Conservation (phyloP, 2,329 filamentous ascomycete genomes). For the Beauveria rudraprayagi region DNA sequence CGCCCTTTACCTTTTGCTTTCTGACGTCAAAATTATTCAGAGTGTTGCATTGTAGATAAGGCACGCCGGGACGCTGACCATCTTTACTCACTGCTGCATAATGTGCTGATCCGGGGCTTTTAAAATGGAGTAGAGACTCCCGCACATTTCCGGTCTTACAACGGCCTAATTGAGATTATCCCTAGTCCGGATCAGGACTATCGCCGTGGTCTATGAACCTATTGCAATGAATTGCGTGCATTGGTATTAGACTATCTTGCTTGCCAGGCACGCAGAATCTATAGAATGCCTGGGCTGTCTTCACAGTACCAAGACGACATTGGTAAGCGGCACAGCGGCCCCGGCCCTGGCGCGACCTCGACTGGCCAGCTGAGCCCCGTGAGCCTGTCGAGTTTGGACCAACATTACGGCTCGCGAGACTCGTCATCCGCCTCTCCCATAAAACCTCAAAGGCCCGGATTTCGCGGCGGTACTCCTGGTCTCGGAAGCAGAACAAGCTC, state of each 20-base stretch:
- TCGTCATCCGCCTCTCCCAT: neutral
- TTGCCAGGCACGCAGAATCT: neutral
- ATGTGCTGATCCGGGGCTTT: neutral
- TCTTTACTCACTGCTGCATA: neutral
- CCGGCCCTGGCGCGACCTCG: neutral
- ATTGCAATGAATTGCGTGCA: neutral
- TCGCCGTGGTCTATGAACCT: neutral
- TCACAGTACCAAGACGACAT: neutral
- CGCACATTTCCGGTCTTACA: neutral
- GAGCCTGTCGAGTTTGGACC: neutral
- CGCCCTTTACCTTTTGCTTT: neutral
- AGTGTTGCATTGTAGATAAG: neutral
- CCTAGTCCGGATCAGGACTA: neutral
- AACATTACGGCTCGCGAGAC: neutral
- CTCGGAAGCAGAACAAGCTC: conserved; percentile 20
- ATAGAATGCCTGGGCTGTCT: neutral
- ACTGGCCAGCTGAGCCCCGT: neutral
- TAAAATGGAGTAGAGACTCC: neutral
- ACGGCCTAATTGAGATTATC: neutral
- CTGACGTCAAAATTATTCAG: conserved; percentile 5
- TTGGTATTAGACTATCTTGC: neutral
- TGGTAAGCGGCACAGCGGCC: neutral
- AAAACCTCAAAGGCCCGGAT: neutral
- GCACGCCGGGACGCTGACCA: neutral
- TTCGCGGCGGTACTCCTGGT: neutral